These are phyloP conservation scores for Pulicaria dysenterica DNA, from an alignment of 129 eudicot genomes.

Conservation along the genomic window DNA sequence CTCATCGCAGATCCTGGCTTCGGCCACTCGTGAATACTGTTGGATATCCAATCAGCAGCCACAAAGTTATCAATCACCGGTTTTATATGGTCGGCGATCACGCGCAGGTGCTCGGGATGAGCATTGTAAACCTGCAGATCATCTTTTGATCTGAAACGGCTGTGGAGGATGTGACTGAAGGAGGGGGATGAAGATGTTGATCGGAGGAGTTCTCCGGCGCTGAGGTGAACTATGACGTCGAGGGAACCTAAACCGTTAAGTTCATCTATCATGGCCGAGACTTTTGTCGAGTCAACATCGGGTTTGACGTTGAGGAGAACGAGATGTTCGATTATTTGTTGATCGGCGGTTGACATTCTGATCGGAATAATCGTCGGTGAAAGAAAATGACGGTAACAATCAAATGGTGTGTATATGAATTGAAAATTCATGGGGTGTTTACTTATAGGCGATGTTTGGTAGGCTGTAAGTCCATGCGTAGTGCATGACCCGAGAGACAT, in stretches of 20 bases:
- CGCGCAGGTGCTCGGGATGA: slow-evolving; percentile 55
- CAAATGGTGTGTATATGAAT: background rate
- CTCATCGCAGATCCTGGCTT: slow-evolving; percentile 56
- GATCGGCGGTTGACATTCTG: slow-evolving; percentile 40
- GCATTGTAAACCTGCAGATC: slow-evolving; percentile 45
- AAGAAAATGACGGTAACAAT: background rate
- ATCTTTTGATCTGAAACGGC: slow-evolving; percentile 50
- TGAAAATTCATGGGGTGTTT: background rate
- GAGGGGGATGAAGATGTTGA: slow-evolving; percentile 38
- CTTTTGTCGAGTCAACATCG: slow-evolving; percentile 38
- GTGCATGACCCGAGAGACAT: too few species aligned
- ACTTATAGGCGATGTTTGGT: too few species aligned
- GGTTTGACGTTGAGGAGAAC: slow-evolving; percentile 68
- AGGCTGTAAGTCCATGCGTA: too few species aligned
- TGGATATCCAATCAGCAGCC: slow-evolving; percentile 64
- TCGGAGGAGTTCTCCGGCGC: slow-evolving; percentile 48
- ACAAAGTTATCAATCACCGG: slow-evolving; percentile 59
- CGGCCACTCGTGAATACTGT: background rate
- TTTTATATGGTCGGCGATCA: background rate
- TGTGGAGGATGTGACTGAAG: slow-evolving; percentile 76
- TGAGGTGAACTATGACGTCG: slow-evolving; percentile 42
- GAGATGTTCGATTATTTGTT: slow-evolving; percentile 59
- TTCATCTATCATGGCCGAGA: slow-evolving; percentile 49
- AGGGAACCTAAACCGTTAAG: slow-evolving; percentile 52
- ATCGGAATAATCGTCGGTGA: background rate